Base-by-base conservation (phyloP, 352 stramenopile species). In the Phytophthora sojae region DNA sequence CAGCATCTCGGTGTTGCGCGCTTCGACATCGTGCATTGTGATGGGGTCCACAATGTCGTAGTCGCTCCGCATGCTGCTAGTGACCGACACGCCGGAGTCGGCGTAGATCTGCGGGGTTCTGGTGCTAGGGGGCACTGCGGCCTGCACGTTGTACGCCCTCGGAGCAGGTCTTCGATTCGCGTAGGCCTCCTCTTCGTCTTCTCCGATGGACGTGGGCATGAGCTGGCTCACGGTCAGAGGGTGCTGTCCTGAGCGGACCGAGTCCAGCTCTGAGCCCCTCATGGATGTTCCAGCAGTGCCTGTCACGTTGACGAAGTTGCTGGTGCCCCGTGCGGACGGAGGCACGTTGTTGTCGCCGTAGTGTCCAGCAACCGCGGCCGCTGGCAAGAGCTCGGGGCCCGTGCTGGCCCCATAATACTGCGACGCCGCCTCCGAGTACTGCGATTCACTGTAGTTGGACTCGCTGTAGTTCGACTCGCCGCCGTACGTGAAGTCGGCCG, bases 1-100 rank as follows among this genome's bases (percentile, higher is more conserved):
- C 15, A 92, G 39, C 69, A 83, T 81, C 75, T 94, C 86, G 6
- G 85, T 94, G 67, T 85, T 87, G 52, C 86, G 83, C n/a, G 74
- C 73, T 45, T 91, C 84, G 26, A 76, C 80, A 6, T 88, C 83
- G 2, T 57, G 75, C 57, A 94, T 79, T 44, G 77, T 86, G 25
- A 74, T 76, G 1, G 83, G 82, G 61, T 88, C 83, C 0, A 94
- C 85, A 32, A 94, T 94, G 53, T 94, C 86, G 53, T 88, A 94
- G 64, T 94, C 84, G 61, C 89, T 86, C 4, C 64, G 57, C 60
- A 73, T 85, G 64, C 79, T 77, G 57, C 79, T 77, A 55, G 79
- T 66, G 47, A 66, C 63, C 54, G 81, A 76, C 37, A 78, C 44
- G 57, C 61, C 56, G 21, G 64, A 81, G 5, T 42, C 51, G 3